phyloP scores from a whole-genome alignment of 768 basidiomycete species.

The Lentinula boryana region DNA sequence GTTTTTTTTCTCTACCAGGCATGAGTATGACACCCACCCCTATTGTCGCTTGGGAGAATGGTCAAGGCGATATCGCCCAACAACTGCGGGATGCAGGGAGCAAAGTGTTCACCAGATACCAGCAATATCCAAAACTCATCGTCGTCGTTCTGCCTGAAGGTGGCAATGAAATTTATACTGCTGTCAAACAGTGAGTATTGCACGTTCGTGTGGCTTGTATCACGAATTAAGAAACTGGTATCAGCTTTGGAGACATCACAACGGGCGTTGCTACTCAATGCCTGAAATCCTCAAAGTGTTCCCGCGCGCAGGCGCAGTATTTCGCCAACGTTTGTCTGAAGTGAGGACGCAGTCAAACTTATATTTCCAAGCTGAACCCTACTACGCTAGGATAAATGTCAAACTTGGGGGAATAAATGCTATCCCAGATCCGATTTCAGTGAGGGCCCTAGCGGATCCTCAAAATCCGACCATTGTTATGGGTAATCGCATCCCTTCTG shows the following conservation, averaged over 20 bases:
- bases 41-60: constrained; percentile 49
- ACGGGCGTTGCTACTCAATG: constrained; percentile 79
- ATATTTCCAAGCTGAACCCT: constrained; percentile 2
- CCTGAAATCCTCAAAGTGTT: constrained; percentile 61
- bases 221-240: not conserved
- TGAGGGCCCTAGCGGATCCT: constrained; percentile 60
- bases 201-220: not conserved
- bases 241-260: constrained; percentile 69
- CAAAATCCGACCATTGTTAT: constrained; percentile 74
- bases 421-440: constrained; percentile 64
- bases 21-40: constrained; percentile 43
- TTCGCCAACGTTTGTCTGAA: constrained; percentile 79
- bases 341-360: constrained; percentile 29
- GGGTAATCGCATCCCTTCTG: constrained; percentile 35
- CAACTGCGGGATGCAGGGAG: constrained; percentile 48
- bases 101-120: constrained; percentile 33
- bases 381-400: constrained; percentile 61
- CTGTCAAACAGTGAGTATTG: constrained; percentile 69
- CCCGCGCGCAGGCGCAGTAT: constrained; percentile 66
- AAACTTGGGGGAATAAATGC: constrained; percentile 83
- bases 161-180: constrained; percentile 70
- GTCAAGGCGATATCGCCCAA: constrained; percentile 48
- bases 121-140: constrained; percentile 47
- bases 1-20: constrained; percentile 31
- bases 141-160: constrained; percentile 69